A percentile compares a stretch with the other conserved stretches of the same genome.
Conservation (phyloP, 352 stramenopile genomes). For the Pythium phragmitis region DNA sequence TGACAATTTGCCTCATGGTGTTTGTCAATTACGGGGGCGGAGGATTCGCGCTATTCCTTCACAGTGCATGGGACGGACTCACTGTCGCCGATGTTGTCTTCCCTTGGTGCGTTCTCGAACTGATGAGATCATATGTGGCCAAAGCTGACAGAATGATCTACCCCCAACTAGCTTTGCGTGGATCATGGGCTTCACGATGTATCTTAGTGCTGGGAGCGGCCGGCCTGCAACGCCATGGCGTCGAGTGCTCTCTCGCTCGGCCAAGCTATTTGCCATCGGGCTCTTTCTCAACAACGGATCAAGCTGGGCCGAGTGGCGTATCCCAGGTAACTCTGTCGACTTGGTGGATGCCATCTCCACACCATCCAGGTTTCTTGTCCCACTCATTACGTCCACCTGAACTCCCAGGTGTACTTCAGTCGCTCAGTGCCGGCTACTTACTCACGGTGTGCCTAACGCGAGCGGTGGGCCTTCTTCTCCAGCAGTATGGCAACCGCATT, state of each 20-base stretch:
- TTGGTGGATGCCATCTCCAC: not conserved
- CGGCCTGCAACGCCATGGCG: constrained; percentile 11
- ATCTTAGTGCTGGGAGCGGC: not conserved
- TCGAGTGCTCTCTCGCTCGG: constrained; percentile 27
- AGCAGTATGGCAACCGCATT: not conserved
- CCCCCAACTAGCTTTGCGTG: constrained; percentile 61
- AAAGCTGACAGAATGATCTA: not conserved
- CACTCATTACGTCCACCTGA: not conserved
- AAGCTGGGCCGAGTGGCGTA: constrained; percentile 55
- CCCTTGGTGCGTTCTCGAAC: constrained; percentile 47
- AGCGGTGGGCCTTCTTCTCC: not conserved
- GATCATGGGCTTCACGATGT: constrained; percentile 75
- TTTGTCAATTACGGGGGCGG: constrained; percentile 89
- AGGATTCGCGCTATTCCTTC: constrained; percentile 54
- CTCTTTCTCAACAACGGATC: constrained; percentile 71
- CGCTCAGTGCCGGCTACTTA: constrained; percentile 52
- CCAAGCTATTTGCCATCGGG: constrained; percentile 62
- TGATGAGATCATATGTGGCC: not conserved
- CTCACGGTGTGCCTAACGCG: constrained; percentile 6
- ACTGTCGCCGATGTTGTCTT: constrained; percentile 77
- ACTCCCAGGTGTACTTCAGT: constrained; percentile 61
- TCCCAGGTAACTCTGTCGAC: constrained; percentile 42
- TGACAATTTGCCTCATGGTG: constrained; percentile 80
- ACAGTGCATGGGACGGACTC: constrained; percentile 79
- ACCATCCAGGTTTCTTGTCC: not conserved